phyloP scores from a whole-genome alignment of 2,329 filamentous ascomycete species.

The Xylaria sp. region DNA sequence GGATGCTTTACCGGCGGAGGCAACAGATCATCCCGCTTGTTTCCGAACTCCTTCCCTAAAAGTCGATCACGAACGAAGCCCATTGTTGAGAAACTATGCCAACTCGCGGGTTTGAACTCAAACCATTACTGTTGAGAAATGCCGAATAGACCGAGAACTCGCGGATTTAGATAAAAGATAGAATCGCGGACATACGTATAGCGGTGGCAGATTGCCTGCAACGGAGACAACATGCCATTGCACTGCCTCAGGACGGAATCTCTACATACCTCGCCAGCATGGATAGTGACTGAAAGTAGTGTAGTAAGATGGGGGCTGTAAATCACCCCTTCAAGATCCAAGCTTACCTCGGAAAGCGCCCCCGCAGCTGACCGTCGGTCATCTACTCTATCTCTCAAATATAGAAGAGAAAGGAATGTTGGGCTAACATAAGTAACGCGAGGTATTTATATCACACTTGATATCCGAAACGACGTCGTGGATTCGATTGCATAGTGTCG shows the following conservation, averaged over 20 bases:
- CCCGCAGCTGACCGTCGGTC: neutral
- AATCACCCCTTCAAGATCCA: neutral
- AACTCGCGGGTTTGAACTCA: neutral
- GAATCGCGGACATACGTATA: neutral
- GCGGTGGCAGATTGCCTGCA: neutral
- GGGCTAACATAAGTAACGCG: neutral
- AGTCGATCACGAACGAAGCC: slow-evolving; percentile 1
- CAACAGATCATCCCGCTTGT: neutral
- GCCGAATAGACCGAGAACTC: neutral
- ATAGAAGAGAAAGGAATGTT: no score
- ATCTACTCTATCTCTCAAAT: neutral
- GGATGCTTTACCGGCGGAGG: neutral
- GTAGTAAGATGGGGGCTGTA: neutral
- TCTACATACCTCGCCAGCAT: neutral
- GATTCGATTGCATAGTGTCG: no score
- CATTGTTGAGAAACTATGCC: neutral
- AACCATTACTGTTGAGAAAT: neutral
- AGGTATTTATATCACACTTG: neutral
- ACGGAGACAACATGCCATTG: neutral
- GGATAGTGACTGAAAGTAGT: neutral
- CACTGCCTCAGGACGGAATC: neutral
- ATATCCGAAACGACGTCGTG: neutral
- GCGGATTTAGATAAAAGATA: neutral
- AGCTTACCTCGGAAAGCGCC: neutral
- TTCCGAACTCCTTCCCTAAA: neutral